Base-by-base conservation (phyloP, 2,329 filamentous ascomycete species). In the Daldinia eschscholtzii region DNA sequence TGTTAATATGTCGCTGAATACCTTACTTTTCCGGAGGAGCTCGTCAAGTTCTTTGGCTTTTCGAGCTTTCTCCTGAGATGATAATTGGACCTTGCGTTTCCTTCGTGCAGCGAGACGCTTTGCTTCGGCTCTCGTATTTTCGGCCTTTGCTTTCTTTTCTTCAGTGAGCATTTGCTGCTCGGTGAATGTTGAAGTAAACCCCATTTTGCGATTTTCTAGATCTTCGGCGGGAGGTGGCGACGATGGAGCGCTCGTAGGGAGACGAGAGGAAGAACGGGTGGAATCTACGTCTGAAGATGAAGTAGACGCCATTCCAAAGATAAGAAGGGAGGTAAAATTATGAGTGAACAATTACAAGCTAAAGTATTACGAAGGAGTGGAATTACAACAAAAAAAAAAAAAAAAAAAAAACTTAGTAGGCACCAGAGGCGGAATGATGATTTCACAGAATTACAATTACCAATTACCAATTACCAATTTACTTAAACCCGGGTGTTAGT, bases 1-100 rank as follows among this genome's bases (percentile, higher is more conserved):
- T 0, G 88, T 90, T 1, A 91, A 75, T 9, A 90, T 89, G 41
- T 89, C 86, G 23, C 86, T 87, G 64, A 91, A 91, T 0, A 87
- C 84, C 0, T 85, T 87, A 55, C 86, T 89, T 74, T 90, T 88
- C 46, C 81, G 82, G 0, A 91, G 80, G 1, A 91, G 79, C 56
- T 87, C 84, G 28, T 91, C 87, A 0, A 91, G 79, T 64, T 90
- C 86, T 48, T 82, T 83, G 0, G 87, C 88, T 72, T 90, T 90
- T 0, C 81, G 81, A 52, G 89, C 86, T 0, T 86, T 81, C 69
- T 90, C 87, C 0, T 81, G 79, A 62, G 86, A 85, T 1, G 83
- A 85, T 53, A 87, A 79, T 0, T 77, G 73, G 0, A 83, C 82
- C 73, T 84, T 86, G 42, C 78, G 77, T 70, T 81, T 84, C 41